A percentile compares a stretch with the other conserved stretches of the same genome.
Evolutionary conservation across 2,329 filamentous ascomycete species (phyloP).

Genomic region (Ceratocystis alfenasii): DNA sequence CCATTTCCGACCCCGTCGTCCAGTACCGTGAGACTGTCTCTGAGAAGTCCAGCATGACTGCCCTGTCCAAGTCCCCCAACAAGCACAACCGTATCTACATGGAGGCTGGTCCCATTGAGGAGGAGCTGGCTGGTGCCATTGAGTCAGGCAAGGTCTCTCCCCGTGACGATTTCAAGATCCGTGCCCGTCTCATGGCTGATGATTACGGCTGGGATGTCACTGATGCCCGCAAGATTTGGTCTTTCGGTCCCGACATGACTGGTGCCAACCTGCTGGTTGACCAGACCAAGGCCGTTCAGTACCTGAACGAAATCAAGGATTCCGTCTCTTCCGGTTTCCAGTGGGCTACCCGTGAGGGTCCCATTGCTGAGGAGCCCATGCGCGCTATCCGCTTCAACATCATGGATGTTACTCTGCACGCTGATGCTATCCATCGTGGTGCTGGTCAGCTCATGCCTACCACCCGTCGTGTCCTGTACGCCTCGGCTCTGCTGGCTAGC

Average conservation of each 20-base stretch:
- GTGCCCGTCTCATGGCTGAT: conserved; percentile 90
- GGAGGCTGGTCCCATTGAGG: conserved; percentile 75
- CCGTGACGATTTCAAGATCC: conserved; percentile 97
- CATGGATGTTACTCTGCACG: conserved; percentile 97
- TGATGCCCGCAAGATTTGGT: conserved; percentile 99
- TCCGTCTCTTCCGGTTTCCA: conserved; percentile 99
- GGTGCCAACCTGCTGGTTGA: conserved; percentile 98
- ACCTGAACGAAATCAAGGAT: conserved; percentile 99
- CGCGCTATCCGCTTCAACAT: conserved; percentile 96
- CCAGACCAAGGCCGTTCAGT: conserved; percentile 99
- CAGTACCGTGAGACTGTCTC: conserved; percentile 95
- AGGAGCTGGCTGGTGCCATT: conserved; percentile 85
- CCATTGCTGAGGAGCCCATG: conserved; percentile 96
- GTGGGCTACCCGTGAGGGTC: conserved; percentile 97
- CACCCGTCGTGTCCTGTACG: conserved; percentile 93
- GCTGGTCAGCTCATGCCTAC: conserved; percentile 98
- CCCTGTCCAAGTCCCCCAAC: conserved; percentile 99
- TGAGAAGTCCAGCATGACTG: conserved; percentile 78
- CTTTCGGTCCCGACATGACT: conserved; percentile 94
- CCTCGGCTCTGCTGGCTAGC: conserved; percentile 77
- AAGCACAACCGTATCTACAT: conserved; percentile 99
- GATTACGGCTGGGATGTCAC: conserved; percentile 99
- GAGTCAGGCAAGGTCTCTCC: conserved; percentile 84
- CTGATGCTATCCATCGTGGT: conserved; percentile 99
- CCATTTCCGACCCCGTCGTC: conserved; percentile 95